Conservation (phyloP, 176 grass and related monocot genomes). For the Oryza nivara region DNA sequence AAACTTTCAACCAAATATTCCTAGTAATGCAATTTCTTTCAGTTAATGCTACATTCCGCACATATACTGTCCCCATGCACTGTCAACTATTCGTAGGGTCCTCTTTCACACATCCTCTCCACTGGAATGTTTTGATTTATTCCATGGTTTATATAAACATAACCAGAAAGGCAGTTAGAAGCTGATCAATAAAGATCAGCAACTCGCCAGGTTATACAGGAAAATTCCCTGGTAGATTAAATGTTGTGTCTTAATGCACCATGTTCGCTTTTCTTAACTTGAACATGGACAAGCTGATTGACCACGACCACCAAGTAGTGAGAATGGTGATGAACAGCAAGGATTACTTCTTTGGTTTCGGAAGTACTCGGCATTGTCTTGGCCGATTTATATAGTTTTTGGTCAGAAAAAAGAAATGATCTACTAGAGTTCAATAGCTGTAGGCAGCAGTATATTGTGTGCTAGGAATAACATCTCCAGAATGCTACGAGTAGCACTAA, state of each 20-base stretch:
- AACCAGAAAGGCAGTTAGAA: neutral
- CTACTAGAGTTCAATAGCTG: neutral
- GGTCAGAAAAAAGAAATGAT: neutral
- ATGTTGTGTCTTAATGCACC: neutral
- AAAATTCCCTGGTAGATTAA: neutral
- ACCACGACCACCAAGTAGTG: neutral
- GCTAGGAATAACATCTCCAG: slow-evolving; percentile 15
- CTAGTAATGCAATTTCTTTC: neutral
- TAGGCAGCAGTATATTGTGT: neutral
- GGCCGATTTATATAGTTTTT: neutral
- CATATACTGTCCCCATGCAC: neutral
- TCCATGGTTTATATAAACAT: neutral
- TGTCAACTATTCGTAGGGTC: neutral
- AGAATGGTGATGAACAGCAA: neutral
- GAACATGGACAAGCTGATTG: neutral
- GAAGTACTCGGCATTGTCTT: neutral
- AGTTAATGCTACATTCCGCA: neutral
- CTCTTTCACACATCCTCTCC: neutral
- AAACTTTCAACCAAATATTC: neutral
- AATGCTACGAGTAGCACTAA: neutral
- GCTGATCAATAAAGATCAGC: neutral
- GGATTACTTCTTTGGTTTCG: neutral
- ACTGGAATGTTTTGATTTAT: slow-evolving; percentile 7
- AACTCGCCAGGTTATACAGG: neutral
- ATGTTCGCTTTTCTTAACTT: neutral